These are phyloP conservation scores for Claviceps sp. DNA, from an alignment of 2,329 filamentous ascomycete genomes.

Conservation along the genomic window DNA sequence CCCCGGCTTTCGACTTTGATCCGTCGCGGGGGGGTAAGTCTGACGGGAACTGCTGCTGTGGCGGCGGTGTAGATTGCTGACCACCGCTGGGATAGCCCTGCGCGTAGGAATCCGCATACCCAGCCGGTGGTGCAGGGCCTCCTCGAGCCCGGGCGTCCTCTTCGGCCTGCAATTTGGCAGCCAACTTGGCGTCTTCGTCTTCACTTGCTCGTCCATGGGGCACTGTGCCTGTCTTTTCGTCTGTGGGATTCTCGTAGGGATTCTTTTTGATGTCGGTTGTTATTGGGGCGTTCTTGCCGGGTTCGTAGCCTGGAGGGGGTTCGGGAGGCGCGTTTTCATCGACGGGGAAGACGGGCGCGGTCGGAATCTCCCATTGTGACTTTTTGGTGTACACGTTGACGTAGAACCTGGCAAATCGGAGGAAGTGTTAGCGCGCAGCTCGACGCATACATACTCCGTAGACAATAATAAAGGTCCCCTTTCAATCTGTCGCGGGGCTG, in stretches of 20 bases:
- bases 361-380: slow-evolving; percentile 83
- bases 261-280: slow-evolving; percentile 52
- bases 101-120: slow-evolving; percentile 18
- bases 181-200: slow-evolving; percentile 60
- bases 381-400: slow-evolving; percentile 79
- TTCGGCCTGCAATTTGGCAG: slow-evolving; percentile 68
- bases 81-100: slow-evolving; percentile 9
- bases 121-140: slow-evolving; percentile 19
- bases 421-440: neutral
- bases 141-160: slow-evolving; percentile 51
- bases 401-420: slow-evolving; percentile 55
- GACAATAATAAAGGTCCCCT: neutral
- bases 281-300: slow-evolving; percentile 21
- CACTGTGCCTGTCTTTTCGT: slow-evolving; percentile 8
- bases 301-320: slow-evolving; percentile 55
- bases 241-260: slow-evolving; percentile 42
- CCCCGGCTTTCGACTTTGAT: slow-evolving; percentile 24
- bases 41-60: slow-evolving; percentile 15
- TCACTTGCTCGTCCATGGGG: slow-evolving; percentile 15
- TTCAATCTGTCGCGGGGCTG: no score
- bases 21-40: slow-evolving; percentile 30
- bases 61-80: slow-evolving; percentile 6
- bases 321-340: slow-evolving; percentile 34
- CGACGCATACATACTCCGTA: neutral
- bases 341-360: slow-evolving; percentile 47